phyloP scores from a whole-genome alignment of 257 asterid species.

The Rehmannia glutinosa region DNA sequence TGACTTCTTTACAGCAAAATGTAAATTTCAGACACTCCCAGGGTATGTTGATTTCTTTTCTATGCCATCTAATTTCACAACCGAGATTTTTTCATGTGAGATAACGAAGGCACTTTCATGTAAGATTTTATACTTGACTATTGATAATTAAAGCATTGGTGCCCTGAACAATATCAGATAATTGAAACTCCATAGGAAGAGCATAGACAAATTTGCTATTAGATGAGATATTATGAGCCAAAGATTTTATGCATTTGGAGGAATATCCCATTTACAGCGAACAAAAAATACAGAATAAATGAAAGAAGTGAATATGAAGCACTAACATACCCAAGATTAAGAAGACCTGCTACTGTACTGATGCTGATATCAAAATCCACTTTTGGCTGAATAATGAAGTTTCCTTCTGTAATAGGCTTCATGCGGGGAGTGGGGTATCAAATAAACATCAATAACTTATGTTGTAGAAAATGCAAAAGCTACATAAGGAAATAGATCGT shows the following conservation, averaged over 20 bases:
- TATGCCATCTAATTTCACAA: not conserved
- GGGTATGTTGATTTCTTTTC: not conserved
- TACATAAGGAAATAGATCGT: not conserved
- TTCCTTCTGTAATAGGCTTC: slow-evolving; percentile 96
- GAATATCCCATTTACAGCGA: not conserved
- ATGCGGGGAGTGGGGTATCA: slow-evolving; percentile 1
- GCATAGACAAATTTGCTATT: not conserved
- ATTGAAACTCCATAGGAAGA: not conserved
- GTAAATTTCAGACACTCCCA: not conserved
- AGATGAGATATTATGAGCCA: not conserved
- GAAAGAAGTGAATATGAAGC: slow-evolving; percentile 5
- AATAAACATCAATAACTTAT: slow-evolving; percentile 8
- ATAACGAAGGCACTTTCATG: not conserved
- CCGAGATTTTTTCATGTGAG: not conserved
- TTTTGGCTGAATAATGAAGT: slow-evolving; percentile 93
- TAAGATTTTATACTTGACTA: not conserved
- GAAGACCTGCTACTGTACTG: slow-evolving; percentile 96
- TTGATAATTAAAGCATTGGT: not conserved
- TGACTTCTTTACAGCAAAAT: not conserved
- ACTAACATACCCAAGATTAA: slow-evolving; percentile 86
- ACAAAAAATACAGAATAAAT: not conserved
- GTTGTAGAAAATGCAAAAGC: slow-evolving; percentile 9
- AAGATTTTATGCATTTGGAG: not conserved
- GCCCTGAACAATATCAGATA: not conserved
- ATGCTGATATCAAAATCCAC: slow-evolving; percentile 99